Conservation (phyloP, 2,329 filamentous ascomycete species). For the Coniochaeta sp. region DNA sequence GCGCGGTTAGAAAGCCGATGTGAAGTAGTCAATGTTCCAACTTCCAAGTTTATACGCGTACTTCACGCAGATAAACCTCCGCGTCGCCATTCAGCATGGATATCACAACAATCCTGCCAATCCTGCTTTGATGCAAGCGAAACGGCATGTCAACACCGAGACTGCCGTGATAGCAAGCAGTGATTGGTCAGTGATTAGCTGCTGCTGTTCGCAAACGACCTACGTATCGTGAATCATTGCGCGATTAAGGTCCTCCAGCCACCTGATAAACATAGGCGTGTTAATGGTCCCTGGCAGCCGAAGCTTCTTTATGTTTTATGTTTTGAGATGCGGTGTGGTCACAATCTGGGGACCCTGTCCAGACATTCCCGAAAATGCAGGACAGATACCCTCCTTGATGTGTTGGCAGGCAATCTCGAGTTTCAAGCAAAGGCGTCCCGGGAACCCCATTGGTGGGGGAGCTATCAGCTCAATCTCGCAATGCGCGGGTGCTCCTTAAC, state of each 20-base stretch:
- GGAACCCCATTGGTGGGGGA: constrained; percentile 11
- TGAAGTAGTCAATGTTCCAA: not conserved
- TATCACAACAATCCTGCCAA: not conserved
- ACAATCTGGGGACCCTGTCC: not conserved
- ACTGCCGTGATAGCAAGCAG: not conserved
- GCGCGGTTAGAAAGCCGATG: not conserved
- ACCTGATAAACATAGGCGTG: not conserved
- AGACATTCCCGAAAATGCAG: not conserved
- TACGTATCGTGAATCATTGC: not conserved
- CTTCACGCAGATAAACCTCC: not conserved
- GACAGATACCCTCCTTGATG: constrained; percentile 16
- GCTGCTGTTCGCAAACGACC: not conserved
- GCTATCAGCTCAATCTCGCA: not conserved
- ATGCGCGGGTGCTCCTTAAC: not conserved
- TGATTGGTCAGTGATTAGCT: not conserved
- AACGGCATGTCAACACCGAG: not conserved
- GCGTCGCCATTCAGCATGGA: not conserved
- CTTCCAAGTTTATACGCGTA: not conserved
- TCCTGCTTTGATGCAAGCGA: not conserved
- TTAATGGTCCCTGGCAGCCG: not conserved
- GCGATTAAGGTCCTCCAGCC: not conserved
- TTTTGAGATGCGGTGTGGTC: not conserved
- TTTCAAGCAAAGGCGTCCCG: constrained; percentile 11
- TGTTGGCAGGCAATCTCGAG: constrained; percentile 13
- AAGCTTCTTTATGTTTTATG: not conserved